phyloP scores from a whole-genome alignment of 2,329 filamentous ascomycete genomes.

The Sodiomyces alkalinus region DNA sequence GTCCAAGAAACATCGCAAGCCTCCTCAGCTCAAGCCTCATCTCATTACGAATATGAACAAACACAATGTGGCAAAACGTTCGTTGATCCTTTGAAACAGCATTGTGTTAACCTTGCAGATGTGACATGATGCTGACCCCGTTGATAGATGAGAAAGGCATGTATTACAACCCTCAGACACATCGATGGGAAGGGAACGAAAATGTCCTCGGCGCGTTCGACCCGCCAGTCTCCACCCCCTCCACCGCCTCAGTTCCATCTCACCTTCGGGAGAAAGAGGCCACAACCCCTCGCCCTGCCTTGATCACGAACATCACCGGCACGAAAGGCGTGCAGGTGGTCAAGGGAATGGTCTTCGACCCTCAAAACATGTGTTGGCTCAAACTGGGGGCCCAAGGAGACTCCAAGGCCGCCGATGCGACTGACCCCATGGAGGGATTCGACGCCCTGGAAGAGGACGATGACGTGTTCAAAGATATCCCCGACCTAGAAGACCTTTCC shows the following conservation, averaged over 20 bases:
- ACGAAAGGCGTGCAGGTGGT: conserved; percentile 84
- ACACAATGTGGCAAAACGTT: conserved; percentile 67
- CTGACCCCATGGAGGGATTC: conserved; percentile 46
- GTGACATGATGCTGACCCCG: conserved; percentile 15
- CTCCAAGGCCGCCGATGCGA: conserved; percentile 29
- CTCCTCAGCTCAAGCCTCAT: conserved; percentile 58
- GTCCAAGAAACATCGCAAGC: conserved; percentile 41
- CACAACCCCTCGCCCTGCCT: conserved; percentile 50
- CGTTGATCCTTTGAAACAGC: too few relatives aligned
- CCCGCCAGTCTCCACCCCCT: conserved; percentile 37
- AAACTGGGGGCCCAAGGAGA: conserved; percentile 48
- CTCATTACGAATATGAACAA: conserved; percentile 73
- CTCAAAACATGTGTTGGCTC: conserved; percentile 93
- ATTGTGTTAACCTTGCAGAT: too few relatives aligned
- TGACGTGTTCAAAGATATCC: conserved; percentile 89
- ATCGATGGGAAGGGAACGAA: conserved; percentile 93
- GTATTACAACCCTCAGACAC: conserved; percentile 81
- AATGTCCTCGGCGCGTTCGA: conserved; percentile 72
- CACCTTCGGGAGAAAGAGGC: conserved; percentile 40
- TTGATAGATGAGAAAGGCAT: conserved; percentile 73
- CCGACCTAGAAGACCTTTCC: conserved; percentile 71
- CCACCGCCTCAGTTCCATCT: conserved; percentile 28
- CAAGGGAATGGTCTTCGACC: conserved; percentile 97
- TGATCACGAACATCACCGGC: conserved; percentile 81
- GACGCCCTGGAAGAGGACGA: conserved; percentile 73